Conservation (phyloP, 1,284 basidiomycete species). For the Cutaneotrichosporon spelunceum region DNA sequence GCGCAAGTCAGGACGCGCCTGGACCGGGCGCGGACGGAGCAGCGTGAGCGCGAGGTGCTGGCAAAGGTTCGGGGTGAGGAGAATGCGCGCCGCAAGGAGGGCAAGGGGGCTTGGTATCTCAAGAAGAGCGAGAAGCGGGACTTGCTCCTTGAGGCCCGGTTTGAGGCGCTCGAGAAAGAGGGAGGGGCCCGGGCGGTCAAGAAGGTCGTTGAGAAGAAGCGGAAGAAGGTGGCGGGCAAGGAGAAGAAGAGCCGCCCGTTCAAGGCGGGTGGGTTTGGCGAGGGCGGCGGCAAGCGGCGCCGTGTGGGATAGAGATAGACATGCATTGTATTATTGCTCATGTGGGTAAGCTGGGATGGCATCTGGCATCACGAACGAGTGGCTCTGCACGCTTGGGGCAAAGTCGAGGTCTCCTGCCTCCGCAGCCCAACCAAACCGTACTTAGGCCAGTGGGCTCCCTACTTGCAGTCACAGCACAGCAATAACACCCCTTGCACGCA, state of each 20-base stretch:
- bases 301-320: conserved; percentile 12
- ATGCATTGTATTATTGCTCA: conserved; percentile 4
- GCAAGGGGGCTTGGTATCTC: conserved; percentile 82
- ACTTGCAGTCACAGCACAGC: no score
- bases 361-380: no score
- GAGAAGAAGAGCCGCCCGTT: conserved; percentile 82
- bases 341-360: no score
- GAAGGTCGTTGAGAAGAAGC: conserved; percentile 81
- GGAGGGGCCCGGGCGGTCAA: conserved; percentile 78
- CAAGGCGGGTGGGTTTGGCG: conserved; percentile 38
- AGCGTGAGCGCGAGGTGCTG: conserved; percentile 66
- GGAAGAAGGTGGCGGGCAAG: conserved; percentile 80
- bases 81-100: conserved; percentile 65
- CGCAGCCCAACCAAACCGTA: no score
- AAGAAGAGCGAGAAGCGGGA: conserved; percentile 80
- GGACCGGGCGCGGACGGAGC: conserved; percentile 68
- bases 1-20: conserved; percentile 74
- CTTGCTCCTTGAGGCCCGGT: conserved; percentile 67
- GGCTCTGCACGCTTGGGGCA: no score
- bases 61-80: conserved; percentile 64
- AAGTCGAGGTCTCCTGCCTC: no score
- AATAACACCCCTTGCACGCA: no score
- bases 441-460: no score
- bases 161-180: conserved; percentile 67
- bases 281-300: conserved; percentile 25